Base-by-base conservation (phyloP, 441 rosid genomes). In the Populus hybrid region DNA sequence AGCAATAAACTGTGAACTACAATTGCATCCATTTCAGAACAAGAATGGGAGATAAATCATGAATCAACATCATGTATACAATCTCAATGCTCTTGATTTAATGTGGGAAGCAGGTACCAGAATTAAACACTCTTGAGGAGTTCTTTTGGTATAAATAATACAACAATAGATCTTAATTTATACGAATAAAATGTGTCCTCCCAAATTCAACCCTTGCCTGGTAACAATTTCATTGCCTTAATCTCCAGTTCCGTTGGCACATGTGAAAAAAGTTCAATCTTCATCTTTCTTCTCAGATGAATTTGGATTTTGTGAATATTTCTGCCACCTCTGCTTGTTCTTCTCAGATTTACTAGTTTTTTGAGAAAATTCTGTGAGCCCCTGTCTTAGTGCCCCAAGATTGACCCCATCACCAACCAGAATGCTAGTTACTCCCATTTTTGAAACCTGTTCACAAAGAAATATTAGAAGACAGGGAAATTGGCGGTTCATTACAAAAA, bases 361-460 rank as follows among this genome's bases (percentile, higher is more conserved):
- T 72, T 89, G 87, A 18, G 92, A 36, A 73, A 93, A 91, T 72
- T 86, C 84, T 28, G 84, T 81, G 31, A 95, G 89, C 76, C 96
- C 97, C 73, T 90, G 86, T 74, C 92, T 85, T 72, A 94, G 76
- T 71, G 91, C 92, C 75, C 93, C 95, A 45, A 94, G 95, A 24
- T 84, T 92, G 29, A 92, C 90, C 23, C 97, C 98, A 35, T 93
- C 72, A 4, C 80, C 86, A 0, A 94, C 99, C 85, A 87, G 76
- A 73, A 92, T 88, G 88, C 97, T 91, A 2, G 97, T 90, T 2
- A 91, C 97, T 74, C 97, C 99, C 99, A 92, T 90, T 82, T 88
- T 91, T 0, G 96, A 91, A 70, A 92, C 93, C 97, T 94, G 89
- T 31, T 21, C 63, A 66, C 31, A n/a, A n/a, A n/a, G n/a, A n/a